Conservation (phyloP, 306 rosid species). For the Pyrus bretschneideri region DNA sequence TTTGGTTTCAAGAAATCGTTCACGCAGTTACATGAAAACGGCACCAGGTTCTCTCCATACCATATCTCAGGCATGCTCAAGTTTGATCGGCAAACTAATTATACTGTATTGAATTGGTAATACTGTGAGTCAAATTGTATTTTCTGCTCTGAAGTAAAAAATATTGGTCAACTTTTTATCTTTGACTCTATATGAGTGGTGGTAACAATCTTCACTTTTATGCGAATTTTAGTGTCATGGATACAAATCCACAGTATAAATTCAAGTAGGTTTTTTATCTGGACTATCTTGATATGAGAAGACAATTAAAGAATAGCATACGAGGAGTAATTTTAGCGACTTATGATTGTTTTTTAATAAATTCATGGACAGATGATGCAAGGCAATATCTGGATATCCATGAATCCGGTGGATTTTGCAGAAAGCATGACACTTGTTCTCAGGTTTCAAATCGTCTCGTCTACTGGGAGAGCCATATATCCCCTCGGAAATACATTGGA, state of each 20-base stretch:
- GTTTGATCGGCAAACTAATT: not conserved
- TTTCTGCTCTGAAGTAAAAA: not conserved
- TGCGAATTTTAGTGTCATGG: not conserved
- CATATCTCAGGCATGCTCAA: not conserved
- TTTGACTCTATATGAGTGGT: no score
- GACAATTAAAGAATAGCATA: not conserved
- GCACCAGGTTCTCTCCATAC: not conserved
- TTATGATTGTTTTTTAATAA: slow-evolving; percentile 23
- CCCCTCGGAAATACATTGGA: slow-evolving; percentile 20
- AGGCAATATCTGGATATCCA: slow-evolving; percentile 62
- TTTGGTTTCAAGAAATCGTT: not conserved
- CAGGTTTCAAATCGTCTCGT: slow-evolving; percentile 44
- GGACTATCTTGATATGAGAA: not conserved
- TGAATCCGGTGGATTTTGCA: slow-evolving; percentile 40
- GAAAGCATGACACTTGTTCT: slow-evolving; percentile 71
- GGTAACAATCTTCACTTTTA: not conserved
- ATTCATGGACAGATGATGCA: slow-evolving; percentile 73
- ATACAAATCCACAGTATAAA: not conserved
- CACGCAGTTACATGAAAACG: not conserved
- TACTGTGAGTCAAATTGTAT: not conserved
- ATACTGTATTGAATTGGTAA: not conserved
- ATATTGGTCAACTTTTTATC: no score
- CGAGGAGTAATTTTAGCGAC: not conserved
- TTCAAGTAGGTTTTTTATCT: not conserved
- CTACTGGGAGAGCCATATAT: slow-evolving; percentile 28